Evolutionary conservation across 2,329 filamentous ascomycete genomes (phyloP), one percentile per base, ranked within the genome.

Genomic region (Dothiorella sarmentorum): DNA sequence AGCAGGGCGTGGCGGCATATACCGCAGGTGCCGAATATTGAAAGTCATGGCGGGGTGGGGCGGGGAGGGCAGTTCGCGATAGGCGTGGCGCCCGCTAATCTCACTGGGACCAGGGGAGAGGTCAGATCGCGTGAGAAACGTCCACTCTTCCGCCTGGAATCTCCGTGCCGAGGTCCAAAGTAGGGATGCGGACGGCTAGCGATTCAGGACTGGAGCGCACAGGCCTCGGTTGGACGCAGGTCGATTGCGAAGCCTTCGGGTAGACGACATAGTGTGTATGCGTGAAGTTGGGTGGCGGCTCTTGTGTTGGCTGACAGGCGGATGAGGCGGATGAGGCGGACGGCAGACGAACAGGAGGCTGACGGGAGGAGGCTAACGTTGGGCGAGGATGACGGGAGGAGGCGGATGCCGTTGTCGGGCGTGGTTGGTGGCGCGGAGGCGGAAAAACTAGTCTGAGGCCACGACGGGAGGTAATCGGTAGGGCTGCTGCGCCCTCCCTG

Each of bases 21-120:
- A 33, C 35, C 49, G 49, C 35, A 22, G 17, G n/a, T 15, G 13
- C 9, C 18, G 33, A 38, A 53, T 53, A 53, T 53, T 53, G 49
- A 18, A 40, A 27, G 49, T 29, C 49, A 33, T 29, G 49, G 49
- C 49, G 33, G 49, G 24, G 49, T 53, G 49, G 49, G 49, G 49
- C 49, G 35, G 24, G 20, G 49, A 40, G 35, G 35, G 49, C 26
- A 18, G 49, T 53, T 53, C 40, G 49, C 49, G 33, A 35, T 40
- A 9, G 49, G 22, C n/a, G 49, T 26, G 49, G 15, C 24, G 22
- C 49, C 49, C 49, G 49, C 49, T 53, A 53, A 53, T 53, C 49
- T 53, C 49, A 38, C 47, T 40, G 35, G n/a, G 49, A 27, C 35
- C 37, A 29, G 33, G 13, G 49, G n/a, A 27, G 17, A 38, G 26